Conservation (phyloP, 163 green algal species). For the Picocystis sp. region DNA sequence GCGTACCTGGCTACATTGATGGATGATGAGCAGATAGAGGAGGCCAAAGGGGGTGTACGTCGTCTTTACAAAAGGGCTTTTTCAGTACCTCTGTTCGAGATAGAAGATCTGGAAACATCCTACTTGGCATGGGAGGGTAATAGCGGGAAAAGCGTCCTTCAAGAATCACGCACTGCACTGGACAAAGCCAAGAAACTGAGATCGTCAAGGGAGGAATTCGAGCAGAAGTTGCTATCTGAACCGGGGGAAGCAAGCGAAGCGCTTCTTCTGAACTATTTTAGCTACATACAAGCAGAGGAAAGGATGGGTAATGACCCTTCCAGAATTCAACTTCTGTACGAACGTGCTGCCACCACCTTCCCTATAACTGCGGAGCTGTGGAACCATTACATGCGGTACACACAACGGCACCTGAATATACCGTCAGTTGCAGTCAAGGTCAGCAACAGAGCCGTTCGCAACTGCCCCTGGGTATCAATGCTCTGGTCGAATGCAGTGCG, state of each 20-base stretch:
- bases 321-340: conserved; percentile 38
- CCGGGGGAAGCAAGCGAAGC: conserved; percentile 10
- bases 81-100: no score
- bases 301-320: conserved; percentile 25
- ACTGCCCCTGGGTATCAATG: conserved; percentile 68
- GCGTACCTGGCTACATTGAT: no score
- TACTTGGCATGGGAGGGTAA: conserved; percentile 32
- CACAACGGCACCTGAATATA: conserved; percentile 30
- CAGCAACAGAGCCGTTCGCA: conserved; percentile 49
- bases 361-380: conserved; percentile 64
- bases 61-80: no score
- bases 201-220: conserved; percentile 20
- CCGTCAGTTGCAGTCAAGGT: conserved; percentile 17
- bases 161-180: conserved; percentile 24
- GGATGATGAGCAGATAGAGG: no score
- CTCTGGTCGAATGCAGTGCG: conserved; percentile 50
- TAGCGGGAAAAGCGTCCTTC: conserved; percentile 8
- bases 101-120: neutral
- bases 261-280: conserved; percentile 53
- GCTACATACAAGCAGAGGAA: conserved; percentile 68
- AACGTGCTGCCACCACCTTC: conserved; percentile 62
- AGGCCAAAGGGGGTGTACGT: no score
- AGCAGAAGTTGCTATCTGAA: conserved; percentile 6
- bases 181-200: conserved; percentile 19
- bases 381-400: conserved; percentile 49